Base-by-base conservation (phyloP, 208 protist species). In the Phytomonas francai region DNA sequence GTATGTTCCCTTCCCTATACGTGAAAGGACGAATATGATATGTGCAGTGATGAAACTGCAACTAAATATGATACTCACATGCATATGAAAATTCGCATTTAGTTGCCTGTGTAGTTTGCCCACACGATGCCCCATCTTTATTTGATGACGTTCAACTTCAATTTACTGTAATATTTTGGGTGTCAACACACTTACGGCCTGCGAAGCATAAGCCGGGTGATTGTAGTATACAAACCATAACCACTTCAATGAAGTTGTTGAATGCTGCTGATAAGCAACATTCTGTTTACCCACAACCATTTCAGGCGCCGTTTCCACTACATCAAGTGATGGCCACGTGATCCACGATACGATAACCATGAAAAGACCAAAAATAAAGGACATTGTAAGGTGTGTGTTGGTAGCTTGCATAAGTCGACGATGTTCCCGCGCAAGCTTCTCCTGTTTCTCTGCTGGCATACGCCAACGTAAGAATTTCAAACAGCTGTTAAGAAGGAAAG, bases 211-310 rank as follows among this genome's bases (percentile, higher is more conserved):
- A 19, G 76, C 79, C 12, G 89, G 89, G 70, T 94, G 89, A 71
- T 92, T 83, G 68, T 92, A 89, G 70, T 94, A 94, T 29, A 94
- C 84, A 64, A 77, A 77, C 85, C 85, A 90, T 65, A 91, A 75
- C 89, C 89, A 94, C 57, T 81, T 83, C 67, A 94, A 70, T 27
- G 74, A 68, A 1, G 68, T 31, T 66, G 84, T 77, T 25, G 81
- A 72, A 71, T 92, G 83, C 32, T 84, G 71, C 66, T 94, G 89
- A 68, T 84, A 91, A 9, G 77, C 78, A 32, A 86, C 71, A 56
- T 73, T 64, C 34, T 80, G 36, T 64, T 84, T 87, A 7, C 74
- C 82, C 22, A 78, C 25, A 29, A 78, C 63, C 34, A 90, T 75
- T 59, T 92, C 85, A 4, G 85, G 84, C 5, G 79, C 71, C 33